Percentiles rank a stretch among this genome's conserved stretches.
These are phyloP conservation scores for Entophlyctis helioformis DNA, from an alignment of 192 early-diverging fungal species.

Conservation along the genomic window DNA sequence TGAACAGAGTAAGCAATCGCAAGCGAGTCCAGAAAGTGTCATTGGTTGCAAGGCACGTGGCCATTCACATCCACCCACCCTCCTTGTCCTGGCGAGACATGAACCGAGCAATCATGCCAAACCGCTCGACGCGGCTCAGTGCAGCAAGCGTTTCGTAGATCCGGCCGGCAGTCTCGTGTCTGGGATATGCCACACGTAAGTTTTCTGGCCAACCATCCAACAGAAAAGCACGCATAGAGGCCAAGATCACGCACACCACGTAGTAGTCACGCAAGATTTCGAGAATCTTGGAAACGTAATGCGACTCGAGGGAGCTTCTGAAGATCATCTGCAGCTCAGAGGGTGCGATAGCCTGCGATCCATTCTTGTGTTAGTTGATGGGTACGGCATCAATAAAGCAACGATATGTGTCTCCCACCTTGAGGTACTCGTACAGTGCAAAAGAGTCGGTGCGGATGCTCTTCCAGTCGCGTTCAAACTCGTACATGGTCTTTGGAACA, in stretches of 20 bases:
- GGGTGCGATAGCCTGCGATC: constrained; percentile 13
- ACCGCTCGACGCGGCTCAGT: too few relatives aligned
- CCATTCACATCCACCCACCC: too few relatives aligned
- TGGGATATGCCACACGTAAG: too few relatives aligned
- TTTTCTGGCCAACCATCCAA: too few relatives aligned
- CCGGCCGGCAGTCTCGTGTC: too few relatives aligned
- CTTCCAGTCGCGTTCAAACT: constrained; percentile 67
- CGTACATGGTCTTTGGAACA: constrained; percentile 43
- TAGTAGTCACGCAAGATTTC: constrained; percentile 10
- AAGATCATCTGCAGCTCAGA: constrained; percentile 16
- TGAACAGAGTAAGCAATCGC: too few relatives aligned
- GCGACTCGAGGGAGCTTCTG: constrained; percentile 32
- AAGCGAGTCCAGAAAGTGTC: too few relatives aligned
- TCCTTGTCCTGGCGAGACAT: too few relatives aligned
- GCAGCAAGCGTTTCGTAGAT: too few relatives aligned
- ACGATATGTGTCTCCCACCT: constrained; percentile 25
- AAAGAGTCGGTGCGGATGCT: constrained; percentile 31
- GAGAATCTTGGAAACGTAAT: constrained; percentile 22
- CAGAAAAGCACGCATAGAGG: too few relatives aligned
- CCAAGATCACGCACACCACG: constrained; percentile 1
- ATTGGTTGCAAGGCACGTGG: too few relatives aligned
- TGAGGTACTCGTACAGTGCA: constrained; percentile 44
- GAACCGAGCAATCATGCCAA: too few relatives aligned
- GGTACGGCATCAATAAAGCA: not conserved
- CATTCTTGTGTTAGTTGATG: not conserved